Evolutionary conservation across 495 filamentous ascomycete genomes (phyloP).

Genomic region (Xylaria bambusicola): DNA sequence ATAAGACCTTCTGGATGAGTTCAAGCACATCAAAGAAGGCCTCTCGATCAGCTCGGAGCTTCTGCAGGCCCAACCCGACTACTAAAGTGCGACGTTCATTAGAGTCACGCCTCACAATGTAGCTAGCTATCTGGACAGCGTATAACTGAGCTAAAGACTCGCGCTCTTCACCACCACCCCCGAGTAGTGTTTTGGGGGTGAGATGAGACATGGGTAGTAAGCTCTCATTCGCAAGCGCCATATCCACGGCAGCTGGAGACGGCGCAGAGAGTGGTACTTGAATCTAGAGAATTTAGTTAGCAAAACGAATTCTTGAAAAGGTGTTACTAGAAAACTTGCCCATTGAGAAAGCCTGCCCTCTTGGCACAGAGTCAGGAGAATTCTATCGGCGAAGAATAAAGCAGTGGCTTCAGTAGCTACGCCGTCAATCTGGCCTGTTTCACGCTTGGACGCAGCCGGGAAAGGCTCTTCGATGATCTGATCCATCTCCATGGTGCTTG

Average conservation of each 20-base stretch:
- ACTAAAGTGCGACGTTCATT: conserved; percentile 79
- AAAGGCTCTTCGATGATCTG: conserved; percentile 54
- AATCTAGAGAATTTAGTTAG: conserved; percentile 54
- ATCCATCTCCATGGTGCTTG: conserved; percentile 24
- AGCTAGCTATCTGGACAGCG: conserved; percentile 83
- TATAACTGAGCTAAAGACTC: conserved; percentile 85
- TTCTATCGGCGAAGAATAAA: conserved; percentile 84
- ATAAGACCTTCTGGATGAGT: conserved; percentile 65
- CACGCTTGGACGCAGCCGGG: conserved; percentile 73
- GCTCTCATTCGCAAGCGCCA: conserved; percentile 53
- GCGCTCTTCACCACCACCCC: conserved; percentile 75
- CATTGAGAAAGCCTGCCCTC: conserved; percentile 86
- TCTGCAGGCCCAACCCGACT: conserved; percentile 77
- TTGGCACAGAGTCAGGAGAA: conserved; percentile 87
- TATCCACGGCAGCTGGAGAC: conserved; percentile 60
- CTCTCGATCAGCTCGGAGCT: conserved; percentile 62
- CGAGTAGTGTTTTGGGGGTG: conserved; percentile 85
- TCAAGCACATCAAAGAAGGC: conserved; percentile 83
- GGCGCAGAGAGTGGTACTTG: conserved; percentile 80
- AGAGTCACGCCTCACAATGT: conserved; percentile 68
- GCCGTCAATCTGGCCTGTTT: conserved; percentile 64
- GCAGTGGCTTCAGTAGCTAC: conserved; percentile 70
- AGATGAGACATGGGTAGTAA: conserved; percentile 74
- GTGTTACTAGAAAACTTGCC: conserved; percentile 51
- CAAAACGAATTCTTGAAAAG: conserved; percentile 22